Evolutionary conservation across 164 flowering plant species (phyloP), one percentile per base, ranked within the genome.

Genomic region (Nymphaea colorata): DNA sequence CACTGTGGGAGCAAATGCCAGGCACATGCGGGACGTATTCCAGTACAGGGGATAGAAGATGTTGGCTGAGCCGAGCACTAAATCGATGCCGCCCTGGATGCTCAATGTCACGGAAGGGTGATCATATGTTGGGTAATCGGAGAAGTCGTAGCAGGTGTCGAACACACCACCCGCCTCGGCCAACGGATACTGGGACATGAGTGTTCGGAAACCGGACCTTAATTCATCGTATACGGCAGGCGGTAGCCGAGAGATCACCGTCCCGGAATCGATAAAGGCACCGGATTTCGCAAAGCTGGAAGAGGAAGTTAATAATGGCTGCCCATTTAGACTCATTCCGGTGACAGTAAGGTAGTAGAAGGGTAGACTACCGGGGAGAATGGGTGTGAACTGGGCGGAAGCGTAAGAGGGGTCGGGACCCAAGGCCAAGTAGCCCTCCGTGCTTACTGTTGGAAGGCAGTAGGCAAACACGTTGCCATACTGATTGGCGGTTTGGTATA

Each of bases 121-220:
- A 2, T 57, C 25, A n/a, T 77, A 57, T 0, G 51, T 53, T 2
- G 36, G 44, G 44, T 59, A 73, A 0, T 59, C 66, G 45, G 74
- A 76, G 3, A 88, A 67, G 18, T 90, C 82, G 61, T 77, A 90
- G 70, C 96, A 90, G 0, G 91, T 88, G 70, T 90, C 96, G 3
- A 90, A 76, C 16, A 86, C 78, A 8, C 86, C 76, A 3, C 79
- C 67, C 6, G 74, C 53, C 42, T 64, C 7, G 5, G 84, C 73
- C 42, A 42, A 42, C 25, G 83, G 81, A 36, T 91, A 91, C 64
- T 64, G 65, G 4, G 79, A 53, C 95, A 89, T 89, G 11, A 2
- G 43, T 59, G 72, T 41, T 51, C 69, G 63, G 72, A 91, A 89
- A 3, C 73, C 75, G 4, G 79, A 0, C 36, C 77, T 69, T 44